Base-by-base conservation (phyloP, 192 early-diverging fungal genomes). In the Backusella australiensis region DNA sequence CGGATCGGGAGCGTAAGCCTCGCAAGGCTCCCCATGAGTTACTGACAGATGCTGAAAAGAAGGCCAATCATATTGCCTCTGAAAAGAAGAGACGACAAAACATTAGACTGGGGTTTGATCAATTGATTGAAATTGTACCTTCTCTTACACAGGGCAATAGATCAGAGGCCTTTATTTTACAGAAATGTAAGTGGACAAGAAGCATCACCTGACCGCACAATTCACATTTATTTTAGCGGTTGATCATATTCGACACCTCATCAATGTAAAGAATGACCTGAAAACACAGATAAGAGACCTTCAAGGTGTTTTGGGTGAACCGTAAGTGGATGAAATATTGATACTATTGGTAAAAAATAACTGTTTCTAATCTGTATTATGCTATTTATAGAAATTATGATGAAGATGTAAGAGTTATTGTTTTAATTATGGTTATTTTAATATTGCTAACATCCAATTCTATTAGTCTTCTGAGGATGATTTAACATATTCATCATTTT, bases 41-140 rank as follows among this genome's bases (percentile, higher is more conserved):
- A 56, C 82, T 97, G 71, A 92, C 96, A 1, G 96, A 96, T 63
- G 90, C 93, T n/a, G 93, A 96, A 70, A 97, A 97, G 80, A 93
- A 94, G 77, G 93, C 92, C 12, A 97, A 97, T 84, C 96, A 98
- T 81, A 98, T 98, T 85, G 95, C 93, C 1, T 95, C 93, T 26
- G 96, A 98, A 81, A 95, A 98, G 81, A 94, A 95, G 77, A 90
- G 96, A 68, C 86, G 96, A 46, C 92, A 95, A 71, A 96, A 97
- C 76, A 98, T 98, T 80, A 88, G 94, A 15, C 77, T 89, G 23
- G 96, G 96, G 11, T 96, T 96, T 81, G 94, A 96, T 80, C 91
- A 94, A 75, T 89, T 98, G 68, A 91, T 94, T 41, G 92, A 94
- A 72, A 91, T 95, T 74, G 94, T 97, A 36, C 95, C 96, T 46